Conservation (phyloP, 192 early-diverging fungal species). For the Cladochytrium replicatum region DNA sequence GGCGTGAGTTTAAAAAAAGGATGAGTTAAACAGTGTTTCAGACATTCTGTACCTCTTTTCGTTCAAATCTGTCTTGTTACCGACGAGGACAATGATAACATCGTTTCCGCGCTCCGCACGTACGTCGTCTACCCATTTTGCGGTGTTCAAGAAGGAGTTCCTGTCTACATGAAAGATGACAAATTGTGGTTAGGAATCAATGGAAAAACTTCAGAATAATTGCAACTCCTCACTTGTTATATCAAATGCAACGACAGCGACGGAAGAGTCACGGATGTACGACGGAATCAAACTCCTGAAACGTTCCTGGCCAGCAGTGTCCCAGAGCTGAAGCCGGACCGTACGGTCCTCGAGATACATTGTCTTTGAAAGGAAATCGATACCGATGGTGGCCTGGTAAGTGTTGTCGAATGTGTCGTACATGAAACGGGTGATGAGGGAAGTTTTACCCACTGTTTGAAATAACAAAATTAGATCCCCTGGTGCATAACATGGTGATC, state of each 20-base stretch:
- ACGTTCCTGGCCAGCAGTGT: constrained; percentile 88
- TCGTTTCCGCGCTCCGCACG: constrained; percentile 80
- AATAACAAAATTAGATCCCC: too few relatives aligned
- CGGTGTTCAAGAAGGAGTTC: constrained; percentile 74
- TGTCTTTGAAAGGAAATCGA: constrained; percentile 86
- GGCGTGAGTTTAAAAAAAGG: background rate
- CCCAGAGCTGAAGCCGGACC: constrained; percentile 82
- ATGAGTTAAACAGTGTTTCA: constrained; percentile 4
- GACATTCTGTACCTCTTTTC: constrained; percentile 51
- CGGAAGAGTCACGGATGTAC: constrained; percentile 85
- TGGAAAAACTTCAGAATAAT: constrained; percentile 2
- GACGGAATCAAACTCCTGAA: constrained; percentile 83
- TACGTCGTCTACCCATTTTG: constrained; percentile 89
- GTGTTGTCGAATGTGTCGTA: constrained; percentile 90
- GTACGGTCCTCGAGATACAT: constrained; percentile 89
- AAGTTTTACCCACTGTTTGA: constrained; percentile 73
- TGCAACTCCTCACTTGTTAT: constrained; percentile 54
- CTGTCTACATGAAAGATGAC: constrained; percentile 38
- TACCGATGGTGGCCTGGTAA: constrained; percentile 88
- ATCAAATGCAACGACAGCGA: constrained; percentile 85
- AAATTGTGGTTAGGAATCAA: too few relatives aligned
- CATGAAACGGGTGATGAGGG: constrained; percentile 91
- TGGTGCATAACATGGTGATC: background rate
- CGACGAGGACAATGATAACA: constrained; percentile 82
- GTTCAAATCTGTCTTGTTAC: constrained; percentile 83